Base-by-base conservation (phyloP, 257 asterid genomes). In the Gynochthodes officinalis region DNA sequence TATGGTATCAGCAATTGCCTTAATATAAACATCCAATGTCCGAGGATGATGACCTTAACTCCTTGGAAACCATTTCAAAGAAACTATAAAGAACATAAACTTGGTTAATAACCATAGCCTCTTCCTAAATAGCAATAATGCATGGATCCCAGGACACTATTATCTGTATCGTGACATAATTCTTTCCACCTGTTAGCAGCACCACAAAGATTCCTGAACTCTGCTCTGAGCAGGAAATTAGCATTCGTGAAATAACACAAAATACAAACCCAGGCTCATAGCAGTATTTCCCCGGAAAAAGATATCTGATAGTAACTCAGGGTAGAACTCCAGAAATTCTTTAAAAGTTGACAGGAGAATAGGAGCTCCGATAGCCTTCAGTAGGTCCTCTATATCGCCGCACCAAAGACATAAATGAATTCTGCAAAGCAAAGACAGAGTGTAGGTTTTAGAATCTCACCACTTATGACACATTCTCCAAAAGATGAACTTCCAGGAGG, bases 351-450 rank as follows among this genome's bases (percentile, higher is more conserved):
- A 94, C 97, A 8, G 96, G 96, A 65, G 97, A 89, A 84, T 94
- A 94, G 32, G 99, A 81, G 82, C 91, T 91, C 79, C 97, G 80
- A 79, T 89, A 74, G 64, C 86, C 84, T 57, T 84, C 81, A 64
- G 97, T 91, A 61, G 97, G 97, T 76, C 99, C 97, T 75, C 89
- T 82, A 80, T 88, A 87, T 86, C 93, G 84, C 78, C 82, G 83
- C 64, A 90, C 73, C 46, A 91, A 55, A 39, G 97, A 87, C 70
- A 53, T 78, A 75, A 71, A 86, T 58, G 57, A 81, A 73, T 78
- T 85, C 99, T 94, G 97, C 83, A 82, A 79, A 73, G 25, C 28
- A 57, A 67, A 6, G 28, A 35, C 55, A 72, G 12, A 57, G 46
- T 27, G 66, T 8, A 21, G 11, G 18, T 63, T 7, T 44, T 14